Evolutionary conservation across 106 monocot species (phyloP).

Genomic region (Dactylorhiza incarnata): DNA sequence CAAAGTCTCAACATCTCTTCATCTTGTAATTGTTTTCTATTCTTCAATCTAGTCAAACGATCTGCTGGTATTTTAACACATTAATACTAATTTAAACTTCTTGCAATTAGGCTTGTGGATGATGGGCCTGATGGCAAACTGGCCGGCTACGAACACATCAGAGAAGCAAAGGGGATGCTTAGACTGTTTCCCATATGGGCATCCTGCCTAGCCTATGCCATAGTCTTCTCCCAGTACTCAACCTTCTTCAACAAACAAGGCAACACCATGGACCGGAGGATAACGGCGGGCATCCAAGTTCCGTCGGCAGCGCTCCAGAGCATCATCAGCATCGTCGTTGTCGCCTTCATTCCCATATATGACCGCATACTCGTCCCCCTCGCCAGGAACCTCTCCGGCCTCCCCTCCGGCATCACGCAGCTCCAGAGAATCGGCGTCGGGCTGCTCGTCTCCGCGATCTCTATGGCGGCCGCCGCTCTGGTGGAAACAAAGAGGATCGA

Average conservation of each 20-base stretch:
- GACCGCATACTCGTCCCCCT: conserved; percentile 1
- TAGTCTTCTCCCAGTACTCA: neutral
- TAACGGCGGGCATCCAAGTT: neutral
- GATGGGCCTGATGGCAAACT: neutral
- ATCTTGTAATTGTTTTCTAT: too few species aligned
- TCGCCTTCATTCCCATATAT: neutral
- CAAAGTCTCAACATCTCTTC: too few species aligned
- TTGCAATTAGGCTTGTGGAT: neutral
- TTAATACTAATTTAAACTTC: neutral
- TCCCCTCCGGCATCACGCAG: neutral
- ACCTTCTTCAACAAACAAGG: conserved; percentile 12
- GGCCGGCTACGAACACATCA: neutral
- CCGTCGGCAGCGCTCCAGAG: conserved; percentile 3
- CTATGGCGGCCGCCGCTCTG: conserved; percentile 4
- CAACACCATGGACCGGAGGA: neutral
- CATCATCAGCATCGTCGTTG: neutral
- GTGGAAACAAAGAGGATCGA: conserved; percentile 5
- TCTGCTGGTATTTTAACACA: neutral
- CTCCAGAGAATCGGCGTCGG: conserved; percentile 6
- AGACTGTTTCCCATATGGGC: conserved; percentile 10
- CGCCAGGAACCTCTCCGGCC: neutral
- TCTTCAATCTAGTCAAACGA: too few species aligned
- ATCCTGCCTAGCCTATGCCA: neutral
- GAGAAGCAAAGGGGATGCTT: conserved; percentile 9
- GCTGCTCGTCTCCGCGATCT: neutral